Evolutionary conservation across 225 moss, liverwort and hornwort species (phyloP).

Genomic region (Polytrichum formosum): DNA sequence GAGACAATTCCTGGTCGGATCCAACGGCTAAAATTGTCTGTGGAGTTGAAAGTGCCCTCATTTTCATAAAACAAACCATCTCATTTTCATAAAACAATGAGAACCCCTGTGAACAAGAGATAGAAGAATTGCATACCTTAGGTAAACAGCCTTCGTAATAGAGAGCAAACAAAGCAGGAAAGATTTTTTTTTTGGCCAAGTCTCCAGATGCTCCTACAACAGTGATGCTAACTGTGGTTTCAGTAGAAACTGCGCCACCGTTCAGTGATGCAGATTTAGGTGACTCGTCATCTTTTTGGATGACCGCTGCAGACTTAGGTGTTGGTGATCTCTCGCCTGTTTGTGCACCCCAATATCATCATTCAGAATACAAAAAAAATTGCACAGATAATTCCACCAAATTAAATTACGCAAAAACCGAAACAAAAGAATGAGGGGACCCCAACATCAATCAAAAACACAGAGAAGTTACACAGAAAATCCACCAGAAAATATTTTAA

Average conservation of each 20-base stretch:
- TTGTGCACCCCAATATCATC: not conserved
- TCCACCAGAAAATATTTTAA: too few species aligned
- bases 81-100: too few species aligned
- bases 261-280: constrained; percentile 22
- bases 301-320: constrained; percentile 8
- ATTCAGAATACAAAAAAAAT: too few species aligned
- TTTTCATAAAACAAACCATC: too few species aligned
- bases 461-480: too few species aligned
- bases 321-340: constrained; percentile 32
- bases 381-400: too few species aligned
- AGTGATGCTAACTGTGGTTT: constrained; percentile 75
- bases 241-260: constrained; percentile 35
- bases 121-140: constrained; percentile 44
- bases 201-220: constrained; percentile 95
- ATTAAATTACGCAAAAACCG: too few species aligned
- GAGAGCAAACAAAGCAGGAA: constrained; percentile 91
- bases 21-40: too few species aligned
- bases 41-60: too few species aligned
- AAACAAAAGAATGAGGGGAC: too few species aligned
- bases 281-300: constrained; percentile 9
- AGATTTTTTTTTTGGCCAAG: constrained; percentile 97
- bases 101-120: not conserved
- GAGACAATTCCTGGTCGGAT: too few species aligned
- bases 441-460: too few species aligned
- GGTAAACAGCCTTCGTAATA: constrained; percentile 91